Evolutionary conservation across 371 early-diverging fungal species (phyloP), one percentile per base, ranked within the genome.

Genomic region (Mucor sp.): DNA sequence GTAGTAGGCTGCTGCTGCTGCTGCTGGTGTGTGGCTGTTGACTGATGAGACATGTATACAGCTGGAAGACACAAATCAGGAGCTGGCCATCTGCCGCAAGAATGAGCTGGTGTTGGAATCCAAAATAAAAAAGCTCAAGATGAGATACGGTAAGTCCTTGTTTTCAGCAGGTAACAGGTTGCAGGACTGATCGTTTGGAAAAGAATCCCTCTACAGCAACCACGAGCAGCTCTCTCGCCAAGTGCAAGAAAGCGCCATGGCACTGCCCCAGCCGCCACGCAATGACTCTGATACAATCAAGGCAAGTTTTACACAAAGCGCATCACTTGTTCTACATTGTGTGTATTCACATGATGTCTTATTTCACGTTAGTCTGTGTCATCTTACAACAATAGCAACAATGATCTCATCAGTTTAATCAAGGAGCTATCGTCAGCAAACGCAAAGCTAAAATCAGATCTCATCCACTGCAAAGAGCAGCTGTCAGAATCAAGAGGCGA

Each of bases 381-480:
- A 65, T 55, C 63, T 19, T 50, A 50, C n/a, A 55, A 43, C 30
- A 66, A 53, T 27, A 61, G 28, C 27, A 66, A 44, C 0, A 57
- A 68, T 58, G 65, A 68, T 37, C 60, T 72, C 32, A 65, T 67
- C 30, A 17, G 47, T n/a, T 58, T 79, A 14, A 83, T 83, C n/a
- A 80, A 81, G 39, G 81, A 83, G 33, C 61, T 83, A 2, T 79
- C 79, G n/a, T 68, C 69, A 8, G 73, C 81, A 17, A 83, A 81
- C 37, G 70, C 67, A 27, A 80, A 79, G 41, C 50, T 79, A 23
- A 83, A 78, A 62, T 70, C 65, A 4, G 83, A 81, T 23, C 58
- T 80, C 3, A 43, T 79, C 27, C 72, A 68, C 53, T 77, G 71
- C 25, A 75, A 73, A 60, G 79, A 80, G 6, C 68, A 74, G 43